These are phyloP conservation scores for Funneliformis mosseae DNA, from an alignment of 192 early-diverging fungal genomes.

Conservation along the genomic window DNA sequence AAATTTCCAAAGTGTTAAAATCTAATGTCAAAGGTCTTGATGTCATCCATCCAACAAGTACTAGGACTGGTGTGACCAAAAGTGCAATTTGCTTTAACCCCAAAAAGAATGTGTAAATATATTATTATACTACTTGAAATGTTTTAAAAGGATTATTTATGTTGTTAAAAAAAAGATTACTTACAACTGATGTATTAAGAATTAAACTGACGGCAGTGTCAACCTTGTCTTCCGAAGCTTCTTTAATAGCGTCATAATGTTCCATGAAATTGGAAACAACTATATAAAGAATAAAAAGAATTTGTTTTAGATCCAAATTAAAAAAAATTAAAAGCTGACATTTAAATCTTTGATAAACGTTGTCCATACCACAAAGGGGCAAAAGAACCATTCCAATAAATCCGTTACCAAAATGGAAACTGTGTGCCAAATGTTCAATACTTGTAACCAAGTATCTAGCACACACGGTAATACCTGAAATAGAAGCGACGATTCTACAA, in stretches of 20 bases:
- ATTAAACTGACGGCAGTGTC: conserved; percentile 51
- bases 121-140: not conserved
- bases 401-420: conserved; percentile 72
- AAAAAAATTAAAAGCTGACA: conserved; percentile 35
- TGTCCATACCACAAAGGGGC: conserved; percentile 74
- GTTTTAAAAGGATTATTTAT: too few species aligned
- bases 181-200: conserved; percentile 29
- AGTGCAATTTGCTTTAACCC: conserved; percentile 81
- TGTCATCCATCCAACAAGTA: conserved; percentile 85
- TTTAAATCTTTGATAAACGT: conserved; percentile 27
- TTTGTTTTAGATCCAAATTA: not conserved
- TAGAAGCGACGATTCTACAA: conserved; percentile 64
- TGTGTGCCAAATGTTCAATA: conserved; percentile 72
- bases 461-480: conserved; percentile 70
- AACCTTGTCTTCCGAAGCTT: conserved; percentile 79
- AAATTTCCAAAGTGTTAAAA: conserved; percentile 81
- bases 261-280: conserved; percentile 63
- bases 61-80: conserved; percentile 68
- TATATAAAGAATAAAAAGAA: conserved; percentile 5
- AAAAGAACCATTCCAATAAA: conserved; percentile 94
- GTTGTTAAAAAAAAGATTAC: not conserved
- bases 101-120: not conserved
- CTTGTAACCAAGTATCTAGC: conserved; percentile 80
- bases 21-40: conserved; percentile 76
- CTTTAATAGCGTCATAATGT: conserved; percentile 76